phyloP scores from a whole-genome alignment of 2,329 filamentous ascomycete species.

The Ascochyta lentis region DNA sequence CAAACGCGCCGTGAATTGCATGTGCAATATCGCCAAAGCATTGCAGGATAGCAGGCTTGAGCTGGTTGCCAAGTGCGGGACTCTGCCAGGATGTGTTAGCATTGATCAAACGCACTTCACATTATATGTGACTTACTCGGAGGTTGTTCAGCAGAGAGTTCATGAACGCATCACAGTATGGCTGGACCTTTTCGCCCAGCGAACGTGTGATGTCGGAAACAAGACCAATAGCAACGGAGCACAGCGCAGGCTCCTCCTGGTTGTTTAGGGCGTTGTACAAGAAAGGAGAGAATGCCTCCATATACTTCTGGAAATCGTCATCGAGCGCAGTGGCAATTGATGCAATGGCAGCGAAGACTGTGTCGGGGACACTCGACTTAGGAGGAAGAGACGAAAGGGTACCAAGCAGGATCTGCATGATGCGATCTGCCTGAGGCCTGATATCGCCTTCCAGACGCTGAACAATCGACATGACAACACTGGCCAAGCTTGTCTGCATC shows the following conservation, averaged over 20 bases:
- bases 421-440: slow-evolving; percentile 85
- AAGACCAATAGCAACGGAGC: slow-evolving; percentile 95
- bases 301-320: slow-evolving; percentile 94
- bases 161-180: slow-evolving; percentile 97
- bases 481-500: slow-evolving; percentile 95
- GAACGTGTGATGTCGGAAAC: slow-evolving; percentile 96
- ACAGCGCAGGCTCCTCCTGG: slow-evolving; percentile 92
- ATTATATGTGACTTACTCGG: slow-evolving; percentile 62
- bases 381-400: slow-evolving; percentile 77
- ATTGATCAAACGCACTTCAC: background rate
- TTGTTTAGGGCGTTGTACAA: slow-evolving; percentile 93
- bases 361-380: slow-evolving; percentile 95
- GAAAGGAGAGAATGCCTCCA: slow-evolving; percentile 93
- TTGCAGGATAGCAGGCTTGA: slow-evolving; percentile 97
- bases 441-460: slow-evolving; percentile 91
- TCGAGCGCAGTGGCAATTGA: slow-evolving; percentile 90
- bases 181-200: slow-evolving; percentile 86
- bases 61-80: slow-evolving; percentile 87
- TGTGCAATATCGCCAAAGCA: slow-evolving; percentile 98
- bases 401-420: slow-evolving; percentile 88
- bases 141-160: slow-evolving; percentile 95
- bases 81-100: slow-evolving; percentile 60
- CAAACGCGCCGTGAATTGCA: slow-evolving; percentile 89
- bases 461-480: slow-evolving; percentile 89
- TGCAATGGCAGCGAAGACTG: slow-evolving; percentile 89